Base-by-base conservation (phyloP, 2,329 filamentous ascomycete species). In the Aspergillus niger region DNA sequence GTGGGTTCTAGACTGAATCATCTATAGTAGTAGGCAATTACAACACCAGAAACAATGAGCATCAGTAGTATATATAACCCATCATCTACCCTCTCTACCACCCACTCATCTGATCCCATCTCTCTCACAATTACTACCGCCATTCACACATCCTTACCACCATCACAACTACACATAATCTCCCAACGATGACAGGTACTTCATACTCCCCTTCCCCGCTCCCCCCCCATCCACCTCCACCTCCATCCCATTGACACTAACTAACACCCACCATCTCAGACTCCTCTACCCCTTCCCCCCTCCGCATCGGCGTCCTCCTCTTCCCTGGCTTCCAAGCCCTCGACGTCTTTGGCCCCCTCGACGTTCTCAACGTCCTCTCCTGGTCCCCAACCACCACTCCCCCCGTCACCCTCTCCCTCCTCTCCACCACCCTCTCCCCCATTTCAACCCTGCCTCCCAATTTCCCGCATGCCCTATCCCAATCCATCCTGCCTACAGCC, bases 321-420 rank as follows among this genome's bases (percentile, higher is more conserved):
- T 80, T 72, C 62, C 76, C 76, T 2, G 76, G 76, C 32, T 78
- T 78, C 62, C 74, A 80, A 67, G 73, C 77, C 22, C 69, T 79
- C 8, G 77, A 80, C 60, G 73, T 70, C 49, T 77, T 78, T 50
- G 82, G 81, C 3, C 81, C 81, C 8, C 70, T 84, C 15, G 80
- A 83, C 60, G 77, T 79, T 63, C 73, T 84, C 30, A 80, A 71
- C 28, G 53, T 63, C 20, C 66, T 71, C 30, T 69, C 69, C 44
- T 22, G 26, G 39, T n/a, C 20, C 41, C 8, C 10, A 44, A 41
- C 39, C 39, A 41, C 1, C 39, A 44, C 8, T 2, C 41, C 41
- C 10, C 8, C 41, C 41, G 8, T 57, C n/a, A 6, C 49, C 13
- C 47, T 57, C 20, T 52, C 47, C 15, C 26, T 57, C 47, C 44